Percentiles rank a stretch among this genome's conserved stretches.
phyloP scores from a whole-genome alignment of 306 rosid species.

The Cotoneaster glaucophyllus region DNA sequence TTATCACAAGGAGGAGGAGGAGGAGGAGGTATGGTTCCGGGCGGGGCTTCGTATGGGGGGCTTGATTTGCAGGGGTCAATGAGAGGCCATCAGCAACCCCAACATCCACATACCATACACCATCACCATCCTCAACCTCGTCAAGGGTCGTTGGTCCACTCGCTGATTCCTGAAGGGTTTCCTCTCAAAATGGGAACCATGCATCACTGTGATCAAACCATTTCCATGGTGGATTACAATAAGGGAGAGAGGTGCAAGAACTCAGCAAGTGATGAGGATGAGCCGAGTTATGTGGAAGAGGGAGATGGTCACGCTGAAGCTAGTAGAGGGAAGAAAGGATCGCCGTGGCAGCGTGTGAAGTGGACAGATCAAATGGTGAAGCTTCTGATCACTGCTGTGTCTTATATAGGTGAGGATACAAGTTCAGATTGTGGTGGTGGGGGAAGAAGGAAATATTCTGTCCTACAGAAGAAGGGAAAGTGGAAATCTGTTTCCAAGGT shows the following conservation, averaged over 20 bases:
- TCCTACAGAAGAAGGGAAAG: slow-evolving; percentile 80
- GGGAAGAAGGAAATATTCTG: slow-evolving; percentile 62
- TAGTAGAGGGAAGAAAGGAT: slow-evolving; percentile 55
- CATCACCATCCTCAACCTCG: slow-evolving; percentile 45
- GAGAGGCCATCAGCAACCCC: slow-evolving; percentile 39
- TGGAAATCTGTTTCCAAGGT: slow-evolving; percentile 91
- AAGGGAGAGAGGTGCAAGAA: slow-evolving; percentile 65
- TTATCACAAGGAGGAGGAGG: slow-evolving; percentile 70
- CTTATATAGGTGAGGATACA: slow-evolving; percentile 72
- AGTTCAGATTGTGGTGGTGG: slow-evolving; percentile 38
- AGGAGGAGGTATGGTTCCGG: slow-evolving; percentile 49
- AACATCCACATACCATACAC: slow-evolving; percentile 42
- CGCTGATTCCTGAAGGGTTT: slow-evolving; percentile 55
- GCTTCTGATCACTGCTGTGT: slow-evolving; percentile 81
- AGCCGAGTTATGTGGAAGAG: slow-evolving; percentile 60
- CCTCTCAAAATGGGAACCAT: slow-evolving; percentile 55
- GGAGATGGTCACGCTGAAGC: slow-evolving; percentile 58
- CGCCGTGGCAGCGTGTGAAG: slow-evolving; percentile 79
- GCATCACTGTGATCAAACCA: slow-evolving; percentile 48
- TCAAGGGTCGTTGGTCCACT: slow-evolving; percentile 45
- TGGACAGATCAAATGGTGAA: slow-evolving; percentile 94
- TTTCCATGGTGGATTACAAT: slow-evolving; percentile 46
- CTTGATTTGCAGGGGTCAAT: slow-evolving; percentile 64
- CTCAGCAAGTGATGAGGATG: slow-evolving; percentile 75
- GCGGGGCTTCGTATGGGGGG: slow-evolving; percentile 59